Evolutionary conservation across 2,329 filamentous ascomycete genomes (phyloP), one percentile per base, ranked within the genome.

Genomic region (Phyllosticta paracitricarpa): DNA sequence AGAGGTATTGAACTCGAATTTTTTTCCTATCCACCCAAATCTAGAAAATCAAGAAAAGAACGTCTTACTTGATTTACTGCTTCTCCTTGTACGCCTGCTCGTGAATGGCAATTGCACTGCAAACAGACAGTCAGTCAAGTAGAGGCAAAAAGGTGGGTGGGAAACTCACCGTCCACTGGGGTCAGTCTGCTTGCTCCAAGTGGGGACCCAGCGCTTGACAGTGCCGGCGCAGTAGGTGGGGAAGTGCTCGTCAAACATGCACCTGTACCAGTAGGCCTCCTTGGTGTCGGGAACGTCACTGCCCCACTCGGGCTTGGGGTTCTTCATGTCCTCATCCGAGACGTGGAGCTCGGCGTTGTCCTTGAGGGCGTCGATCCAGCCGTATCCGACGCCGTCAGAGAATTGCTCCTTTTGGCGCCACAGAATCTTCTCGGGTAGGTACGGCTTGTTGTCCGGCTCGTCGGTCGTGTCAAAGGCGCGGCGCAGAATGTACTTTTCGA

Each of bases 361-460:
- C 83, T 97, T 97, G 70, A 99, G 85, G 6, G 87, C 89, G 72
- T 99, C 94, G 72, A 99, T 99, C 94, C 94, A 99, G 65, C 94
- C 92, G 79, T 99, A 99, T 62, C 94, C 94, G 62, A 99, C 94
- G 73, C 94, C 95, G 71, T 99, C 95, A 63, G 89, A 95, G 81
- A 99, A 99, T 79, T 99, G 94, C 81, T 99, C 94, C 85, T 99
- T 99, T 78, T 99, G 95, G 73, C 95, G 84, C 89, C 91, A 99
- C 61, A 99, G 86, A 68, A 99, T 99, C 74, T 92, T 86, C 19
- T 96, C 87, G 7, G 95, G 94, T n/a, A 99, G 85, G 79, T 97
- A 99, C 9, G 94, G 86, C 67, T 89, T 78, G 56, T 82, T 84
- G 56, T 82, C 86, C 17, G 92, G 91, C 77, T 96, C 89, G 71